Conservation (phyloP, 352 stramenopile species). For the Salisapilia sapeloensis region DNA sequence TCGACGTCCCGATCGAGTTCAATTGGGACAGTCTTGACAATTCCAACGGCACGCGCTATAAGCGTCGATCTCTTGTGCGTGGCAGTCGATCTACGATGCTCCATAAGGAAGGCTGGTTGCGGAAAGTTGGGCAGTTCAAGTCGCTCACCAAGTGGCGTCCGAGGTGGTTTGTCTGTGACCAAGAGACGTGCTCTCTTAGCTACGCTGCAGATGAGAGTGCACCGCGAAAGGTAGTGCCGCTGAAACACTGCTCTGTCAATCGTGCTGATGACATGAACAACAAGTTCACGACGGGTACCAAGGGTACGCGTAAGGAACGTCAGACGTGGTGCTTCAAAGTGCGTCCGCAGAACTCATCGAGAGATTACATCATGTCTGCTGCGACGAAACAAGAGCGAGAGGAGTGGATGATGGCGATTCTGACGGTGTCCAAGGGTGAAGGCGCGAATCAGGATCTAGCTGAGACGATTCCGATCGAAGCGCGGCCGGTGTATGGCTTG, state of each 20-base stretch:
- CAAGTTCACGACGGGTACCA: conserved; percentile 78
- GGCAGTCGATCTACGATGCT: conserved; percentile 34
- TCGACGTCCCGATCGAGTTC: conserved; percentile 49
- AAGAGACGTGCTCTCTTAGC: conserved; percentile 60
- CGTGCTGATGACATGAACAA: conserved; percentile 76
- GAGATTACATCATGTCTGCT: conserved; percentile 70
- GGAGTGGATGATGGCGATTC: conserved; percentile 79
- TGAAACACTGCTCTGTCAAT: conserved; percentile 48
- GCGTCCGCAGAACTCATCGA: conserved; percentile 44
- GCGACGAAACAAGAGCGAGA: conserved; percentile 82
- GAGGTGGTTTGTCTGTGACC: conserved; percentile 67
- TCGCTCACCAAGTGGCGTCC: conserved; percentile 53
- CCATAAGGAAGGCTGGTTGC: conserved; percentile 67
- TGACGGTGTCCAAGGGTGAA: conserved; percentile 52
- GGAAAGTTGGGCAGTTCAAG: conserved; percentile 63
- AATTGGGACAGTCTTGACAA: conserved; percentile 25
- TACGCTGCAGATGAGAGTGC: conserved; percentile 52
- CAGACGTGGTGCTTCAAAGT: conserved; percentile 82
- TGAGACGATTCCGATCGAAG: too few relatives aligned
- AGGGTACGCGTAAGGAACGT: conserved; percentile 53
- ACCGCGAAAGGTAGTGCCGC: conserved; percentile 51
- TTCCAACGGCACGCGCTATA: conserved; percentile 7
- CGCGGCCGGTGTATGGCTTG: too few relatives aligned
- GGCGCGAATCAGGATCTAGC: too few relatives aligned
- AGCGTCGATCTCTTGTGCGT: conserved; percentile 34